Conservation (phyloP, 495 filamentous ascomycete genomes). For the Penicillium samsonianum region DNA sequence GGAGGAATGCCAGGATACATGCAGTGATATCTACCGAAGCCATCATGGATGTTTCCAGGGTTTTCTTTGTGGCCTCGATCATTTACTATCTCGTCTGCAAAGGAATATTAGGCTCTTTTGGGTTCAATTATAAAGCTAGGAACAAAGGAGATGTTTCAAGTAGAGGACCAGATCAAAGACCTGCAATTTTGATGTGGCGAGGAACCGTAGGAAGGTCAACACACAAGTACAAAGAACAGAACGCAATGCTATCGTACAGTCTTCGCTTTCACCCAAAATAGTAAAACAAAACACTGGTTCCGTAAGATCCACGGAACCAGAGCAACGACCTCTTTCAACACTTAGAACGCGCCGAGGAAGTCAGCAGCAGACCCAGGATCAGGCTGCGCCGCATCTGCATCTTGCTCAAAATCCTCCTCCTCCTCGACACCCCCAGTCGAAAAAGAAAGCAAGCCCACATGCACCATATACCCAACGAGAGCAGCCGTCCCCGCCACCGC, state of each 20-base stretch:
- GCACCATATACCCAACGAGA: slow-evolving; percentile 45
- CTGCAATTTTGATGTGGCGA: not conserved
- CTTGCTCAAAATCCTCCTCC: slow-evolving; percentile 20
- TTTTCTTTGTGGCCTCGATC: not conserved
- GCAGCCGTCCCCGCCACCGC: slow-evolving; percentile 39
- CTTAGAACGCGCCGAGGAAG: slow-evolving; percentile 22
- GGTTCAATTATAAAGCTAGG: not conserved
- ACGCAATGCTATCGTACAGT: slow-evolving; percentile 16
- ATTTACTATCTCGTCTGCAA: not conserved
- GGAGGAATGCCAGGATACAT: slow-evolving; percentile 3
- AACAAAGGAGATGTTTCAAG: slow-evolving; percentile 2
- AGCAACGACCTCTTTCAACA: not conserved
- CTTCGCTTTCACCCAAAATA: slow-evolving; percentile 3
- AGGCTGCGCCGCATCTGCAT: not conserved
- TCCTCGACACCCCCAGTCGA: slow-evolving; percentile 16
- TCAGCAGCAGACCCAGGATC: slow-evolving; percentile 24
- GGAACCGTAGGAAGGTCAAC: not conserved
- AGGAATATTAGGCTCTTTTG: not conserved
- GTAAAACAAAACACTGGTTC: not conserved
- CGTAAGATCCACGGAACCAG: not conserved
- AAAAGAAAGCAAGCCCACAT: slow-evolving; percentile 33
- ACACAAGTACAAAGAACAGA: slow-evolving; percentile 1
- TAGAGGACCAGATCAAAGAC: not conserved
- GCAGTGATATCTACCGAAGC: not conserved
- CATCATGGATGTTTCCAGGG: not conserved